Conservation (phyloP, 164 flowering plant species). For the Macadamia integrifolia region DNA sequence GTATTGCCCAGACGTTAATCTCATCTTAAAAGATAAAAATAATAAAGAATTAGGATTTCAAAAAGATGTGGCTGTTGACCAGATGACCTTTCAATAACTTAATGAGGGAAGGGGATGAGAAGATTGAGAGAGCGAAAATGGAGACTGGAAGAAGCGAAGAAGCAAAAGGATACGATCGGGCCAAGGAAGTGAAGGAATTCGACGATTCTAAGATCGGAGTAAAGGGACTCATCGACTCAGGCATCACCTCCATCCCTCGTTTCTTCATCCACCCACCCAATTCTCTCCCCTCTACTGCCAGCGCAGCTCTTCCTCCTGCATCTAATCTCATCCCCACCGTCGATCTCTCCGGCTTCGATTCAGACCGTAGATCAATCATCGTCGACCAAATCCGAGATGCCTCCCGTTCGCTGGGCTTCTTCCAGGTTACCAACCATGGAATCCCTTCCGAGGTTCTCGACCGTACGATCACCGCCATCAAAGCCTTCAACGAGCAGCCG, state of each 20-base stretch:
- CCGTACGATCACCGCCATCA: constrained; percentile 19
- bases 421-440: constrained; percentile 53
- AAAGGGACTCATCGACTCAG: constrained; percentile 62
- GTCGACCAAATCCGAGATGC: constrained; percentile 33
- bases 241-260: constrained; percentile 50
- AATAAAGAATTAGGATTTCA: too few species aligned
- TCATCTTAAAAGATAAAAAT: too few species aligned
- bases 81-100: too few species aligned
- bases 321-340: constrained; percentile 29
- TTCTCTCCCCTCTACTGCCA: constrained; percentile 8
- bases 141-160: too few species aligned
- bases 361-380: constrained; percentile 17
- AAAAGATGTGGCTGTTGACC: too few species aligned
- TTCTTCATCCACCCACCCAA: constrained; percentile 53
- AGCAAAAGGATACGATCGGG: constrained; percentile 24
- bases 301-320: background rate
- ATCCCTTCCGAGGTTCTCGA: constrained; percentile 23
- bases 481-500: constrained; percentile 43
- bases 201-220: constrained; percentile 64
- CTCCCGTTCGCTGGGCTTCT: constrained; percentile 35
- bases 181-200: constrained; percentile 41
- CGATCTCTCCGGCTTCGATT: constrained; percentile 28
- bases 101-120: background rate
- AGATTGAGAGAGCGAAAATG: background rate
- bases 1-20: too few species aligned